Percentiles rank a stretch among this genome's conserved stretches.
Conservation (phyloP, 768 basidiomycete genomes). For the Leccinum olivaceopallidum region DNA sequence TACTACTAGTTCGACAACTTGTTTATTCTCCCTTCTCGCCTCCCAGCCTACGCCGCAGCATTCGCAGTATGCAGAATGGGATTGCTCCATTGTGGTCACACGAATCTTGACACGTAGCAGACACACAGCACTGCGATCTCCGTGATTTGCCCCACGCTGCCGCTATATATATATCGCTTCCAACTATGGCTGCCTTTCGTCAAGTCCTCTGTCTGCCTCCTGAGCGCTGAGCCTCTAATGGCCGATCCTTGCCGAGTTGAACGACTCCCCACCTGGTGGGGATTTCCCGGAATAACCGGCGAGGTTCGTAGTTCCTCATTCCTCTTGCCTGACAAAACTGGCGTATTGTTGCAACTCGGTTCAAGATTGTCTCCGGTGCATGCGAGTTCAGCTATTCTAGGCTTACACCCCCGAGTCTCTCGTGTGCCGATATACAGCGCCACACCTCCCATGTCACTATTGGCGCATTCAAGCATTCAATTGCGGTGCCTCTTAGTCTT, state of each 20-base stretch:
- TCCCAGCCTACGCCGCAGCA: background rate
- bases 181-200: background rate
- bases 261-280: background rate
- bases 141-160: background rate
- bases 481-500: conserved; percentile 11
- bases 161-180: background rate
- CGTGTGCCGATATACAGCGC: background rate
- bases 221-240: background rate
- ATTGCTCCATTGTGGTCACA: background rate
- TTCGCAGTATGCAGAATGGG: background rate
- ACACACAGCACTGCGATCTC: background rate
- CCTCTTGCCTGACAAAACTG: background rate
- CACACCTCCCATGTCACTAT: background rate
- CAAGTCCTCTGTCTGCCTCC: background rate
- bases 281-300: background rate
- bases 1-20: background rate
- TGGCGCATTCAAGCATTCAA: background rate
- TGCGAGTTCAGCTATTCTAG: background rate
- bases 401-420: background rate
- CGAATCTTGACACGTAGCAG: background rate
- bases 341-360: background rate
- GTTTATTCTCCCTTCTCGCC: background rate
- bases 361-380: background rate
- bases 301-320: background rate
- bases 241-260: background rate